phyloP scores from a whole-genome alignment of 2,329 filamentous ascomycete species.

The Colletotrichum tropicicola region DNA sequence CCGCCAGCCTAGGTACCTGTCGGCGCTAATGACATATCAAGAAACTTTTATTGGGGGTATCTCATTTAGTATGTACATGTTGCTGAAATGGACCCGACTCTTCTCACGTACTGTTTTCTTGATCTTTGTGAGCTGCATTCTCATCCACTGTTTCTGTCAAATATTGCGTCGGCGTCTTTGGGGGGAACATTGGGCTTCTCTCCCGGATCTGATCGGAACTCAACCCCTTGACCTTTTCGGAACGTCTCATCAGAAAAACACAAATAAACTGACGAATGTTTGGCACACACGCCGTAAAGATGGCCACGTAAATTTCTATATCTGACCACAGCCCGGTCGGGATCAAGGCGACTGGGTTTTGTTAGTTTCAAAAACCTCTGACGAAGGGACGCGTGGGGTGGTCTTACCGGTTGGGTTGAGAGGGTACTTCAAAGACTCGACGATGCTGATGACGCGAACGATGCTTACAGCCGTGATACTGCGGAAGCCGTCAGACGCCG shows the following conservation, averaged over 20 bases:
- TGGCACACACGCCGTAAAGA: not conserved
- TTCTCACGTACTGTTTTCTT: too few relatives aligned
- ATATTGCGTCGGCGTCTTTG: not conserved
- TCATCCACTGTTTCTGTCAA: not conserved
- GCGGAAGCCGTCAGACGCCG: not conserved
- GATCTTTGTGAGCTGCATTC: too few relatives aligned
- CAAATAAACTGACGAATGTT: not conserved
- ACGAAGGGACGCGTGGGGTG: too few relatives aligned
- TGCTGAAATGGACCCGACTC: too few relatives aligned
- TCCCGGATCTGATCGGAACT: not conserved
- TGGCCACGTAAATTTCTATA: not conserved
- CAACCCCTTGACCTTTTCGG: not conserved
- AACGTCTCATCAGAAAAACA: not conserved
- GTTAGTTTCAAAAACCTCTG: too few relatives aligned
- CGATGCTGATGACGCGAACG: not conserved
- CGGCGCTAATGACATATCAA: too few relatives aligned
- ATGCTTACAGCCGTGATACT: not conserved
- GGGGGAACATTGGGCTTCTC: not conserved
- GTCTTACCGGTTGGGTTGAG: not conserved
- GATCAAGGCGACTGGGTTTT: constrained; percentile 34
- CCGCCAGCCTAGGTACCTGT: too few relatives aligned
- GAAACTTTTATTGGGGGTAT: too few relatives aligned
- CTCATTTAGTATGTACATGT: too few relatives aligned
- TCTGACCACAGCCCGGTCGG: constrained; percentile 41
- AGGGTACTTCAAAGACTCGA: not conserved